Evolutionary conservation across 495 filamentous ascomycete genomes (phyloP).

Genomic region (Penicillium herquei): DNA sequence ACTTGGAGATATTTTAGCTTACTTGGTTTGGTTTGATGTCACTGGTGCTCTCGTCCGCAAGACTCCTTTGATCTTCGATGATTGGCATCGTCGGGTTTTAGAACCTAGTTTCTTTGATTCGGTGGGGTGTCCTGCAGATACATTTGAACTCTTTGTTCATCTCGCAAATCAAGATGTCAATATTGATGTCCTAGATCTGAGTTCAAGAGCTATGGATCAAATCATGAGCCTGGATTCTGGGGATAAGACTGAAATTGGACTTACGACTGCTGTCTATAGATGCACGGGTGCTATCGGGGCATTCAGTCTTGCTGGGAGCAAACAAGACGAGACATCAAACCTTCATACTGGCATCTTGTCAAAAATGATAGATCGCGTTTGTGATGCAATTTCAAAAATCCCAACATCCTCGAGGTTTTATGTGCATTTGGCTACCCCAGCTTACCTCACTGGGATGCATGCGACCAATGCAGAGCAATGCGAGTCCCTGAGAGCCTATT

Average conservation of each 20-base stretch:
- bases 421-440: conserved; percentile 28
- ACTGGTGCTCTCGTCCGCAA: conserved; percentile 25
- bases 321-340: not conserved
- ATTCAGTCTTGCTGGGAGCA: conserved; percentile 15
- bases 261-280: conserved; percentile 26
- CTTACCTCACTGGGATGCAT: conserved; percentile 24
- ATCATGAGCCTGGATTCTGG: conserved; percentile 11
- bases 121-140: conserved; percentile 32
- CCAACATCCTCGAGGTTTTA: conserved; percentile 27
- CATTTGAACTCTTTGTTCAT: conserved; percentile 29
- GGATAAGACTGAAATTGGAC: conserved; percentile 12
- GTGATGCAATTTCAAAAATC: conserved; percentile 21
- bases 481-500: conserved; percentile 26
- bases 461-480: conserved; percentile 20
- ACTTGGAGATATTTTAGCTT: conserved; percentile 27
- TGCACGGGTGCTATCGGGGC: conserved; percentile 28
- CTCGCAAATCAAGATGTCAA: conserved; percentile 17
- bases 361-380: conserved; percentile 22
- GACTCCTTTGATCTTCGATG: conserved; percentile 28
- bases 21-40: conserved; percentile 35
- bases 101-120: conserved; percentile 22
- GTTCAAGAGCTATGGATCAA: conserved; percentile 24
- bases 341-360: conserved; percentile 10
- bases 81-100: conserved; percentile 33
- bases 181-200: conserved; percentile 12